phyloP scores from a whole-genome alignment of 106 monocot species.

The Xerophyta viscosa region DNA sequence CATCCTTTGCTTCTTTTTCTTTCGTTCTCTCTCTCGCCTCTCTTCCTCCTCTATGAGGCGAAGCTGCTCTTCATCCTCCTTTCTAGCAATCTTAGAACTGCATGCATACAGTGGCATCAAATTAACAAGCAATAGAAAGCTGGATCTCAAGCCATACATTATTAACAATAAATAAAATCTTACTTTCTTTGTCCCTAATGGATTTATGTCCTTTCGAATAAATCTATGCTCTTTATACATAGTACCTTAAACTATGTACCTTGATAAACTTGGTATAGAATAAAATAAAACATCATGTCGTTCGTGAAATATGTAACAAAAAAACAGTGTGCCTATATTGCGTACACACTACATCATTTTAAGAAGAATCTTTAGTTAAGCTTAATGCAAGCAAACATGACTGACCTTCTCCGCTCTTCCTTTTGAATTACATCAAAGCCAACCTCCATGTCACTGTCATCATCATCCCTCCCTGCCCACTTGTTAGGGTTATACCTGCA shows the following conservation, averaged over 20 bases:
- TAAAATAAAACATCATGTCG: too few relatives aligned
- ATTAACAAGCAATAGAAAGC: neutral
- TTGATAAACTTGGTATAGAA: too few relatives aligned
- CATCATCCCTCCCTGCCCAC: constrained; percentile 32
- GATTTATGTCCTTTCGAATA: too few relatives aligned
- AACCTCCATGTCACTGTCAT: constrained; percentile 67
- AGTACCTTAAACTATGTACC: too few relatives aligned
- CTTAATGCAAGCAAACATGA: too few relatives aligned
- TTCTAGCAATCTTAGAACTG: constrained; percentile 43
- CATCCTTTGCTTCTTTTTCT: constrained; percentile 37
- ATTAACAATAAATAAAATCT: neutral
- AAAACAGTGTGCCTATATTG: too few relatives aligned
- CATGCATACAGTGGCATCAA: neutral
- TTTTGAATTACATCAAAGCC: constrained; percentile 43
- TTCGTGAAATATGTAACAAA: too few relatives aligned
- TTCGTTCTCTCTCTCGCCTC: constrained; percentile 26
- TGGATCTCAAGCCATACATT: too few relatives aligned
- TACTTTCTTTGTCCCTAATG: too few relatives aligned
- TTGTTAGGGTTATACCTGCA: constrained; percentile 55
- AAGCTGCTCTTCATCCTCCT: constrained; percentile 55
- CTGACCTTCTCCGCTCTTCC: constrained; percentile 54
- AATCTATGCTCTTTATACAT: too few relatives aligned
- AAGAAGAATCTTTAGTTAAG: neutral
- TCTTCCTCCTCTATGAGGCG: constrained; percentile 59
- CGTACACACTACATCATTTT: neutral